Evolutionary conservation across 2,329 filamentous ascomycete species (phyloP), one percentile per base, ranked within the genome.

Genomic region (Colletotrichum sp.): DNA sequence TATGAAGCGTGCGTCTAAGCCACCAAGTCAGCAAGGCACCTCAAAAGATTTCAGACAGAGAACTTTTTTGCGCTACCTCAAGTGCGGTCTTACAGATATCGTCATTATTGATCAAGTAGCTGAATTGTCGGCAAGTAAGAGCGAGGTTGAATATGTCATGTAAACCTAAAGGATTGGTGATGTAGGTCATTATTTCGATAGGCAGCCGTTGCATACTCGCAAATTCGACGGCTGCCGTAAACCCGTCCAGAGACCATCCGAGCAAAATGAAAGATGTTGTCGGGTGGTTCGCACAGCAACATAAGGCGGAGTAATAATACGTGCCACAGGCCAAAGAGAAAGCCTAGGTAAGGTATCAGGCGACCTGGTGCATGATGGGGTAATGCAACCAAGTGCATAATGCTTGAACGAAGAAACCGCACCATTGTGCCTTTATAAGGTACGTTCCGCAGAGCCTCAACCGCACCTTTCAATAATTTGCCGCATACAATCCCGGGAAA

Each of bases 111-210:
- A 93, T 80, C 12, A 92, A 80, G 36, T 84, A 86, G 72, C 85
- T 84, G 36, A 94, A 86, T 24, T 87, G 85, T 7, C 83, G 86
- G 76, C 90, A 91, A 57, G 87, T 88, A 61, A 87, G 85, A 55
- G 89, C 88, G 59, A 94, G 83, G 76, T 89, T 86, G 74, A 92
- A 88, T 52, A 91, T 86, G 78, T 94, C 92, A 63, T 91, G 87
- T 30, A 93, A 83, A 21, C 89, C 86, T 43, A 95, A 86, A 71
- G 87, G 83, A 8, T 85, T 85, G 9, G 89, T 86, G 67, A 94
- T 88, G 67, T 90, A 87, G 66, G 90, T 90, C 32, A 94, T 83
- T n/a, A 94, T 86, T 82, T 95, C 93, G 80, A 90, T 92, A 0
- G 93, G 93, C 15, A 94, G 74, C 18, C 74, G 36, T 65, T 76